Conservation (phyloP, 1,139 yeast genomes). For the Geotrichum macrosporum region DNA sequence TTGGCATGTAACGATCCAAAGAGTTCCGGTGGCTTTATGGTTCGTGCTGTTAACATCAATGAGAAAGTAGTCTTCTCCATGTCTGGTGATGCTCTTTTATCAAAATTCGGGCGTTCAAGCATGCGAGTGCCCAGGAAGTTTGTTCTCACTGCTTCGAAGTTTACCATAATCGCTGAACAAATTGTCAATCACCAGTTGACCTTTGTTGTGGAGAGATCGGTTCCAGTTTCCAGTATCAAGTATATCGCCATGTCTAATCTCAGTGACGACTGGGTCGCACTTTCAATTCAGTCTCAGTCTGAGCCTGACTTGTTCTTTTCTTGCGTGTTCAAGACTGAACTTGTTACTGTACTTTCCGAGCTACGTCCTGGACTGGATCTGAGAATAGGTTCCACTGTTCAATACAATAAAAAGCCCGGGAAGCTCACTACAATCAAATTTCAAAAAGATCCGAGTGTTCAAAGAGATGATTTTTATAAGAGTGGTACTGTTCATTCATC, state of each 20-base stretch:
- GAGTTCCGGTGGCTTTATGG: slow-evolving; percentile 64
- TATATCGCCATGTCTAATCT: slow-evolving; percentile 65
- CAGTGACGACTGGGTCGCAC: slow-evolving; percentile 92
- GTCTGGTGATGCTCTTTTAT: slow-evolving; percentile 71
- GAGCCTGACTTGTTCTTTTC: slow-evolving; percentile 81
- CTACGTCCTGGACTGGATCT: slow-evolving; percentile 57
- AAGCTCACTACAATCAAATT: slow-evolving; percentile 67
- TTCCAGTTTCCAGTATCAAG: slow-evolving; percentile 58
- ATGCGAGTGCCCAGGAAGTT: slow-evolving; percentile 70
- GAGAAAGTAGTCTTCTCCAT: slow-evolving; percentile 74
- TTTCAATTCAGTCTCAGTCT: slow-evolving; percentile 47
- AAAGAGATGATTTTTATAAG: slow-evolving; percentile 69
- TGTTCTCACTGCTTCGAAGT: slow-evolving; percentile 56
- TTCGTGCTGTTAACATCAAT: slow-evolving; percentile 58
- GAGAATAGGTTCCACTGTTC: slow-evolving; percentile 66
- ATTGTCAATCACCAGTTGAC: slow-evolving; percentile 69
- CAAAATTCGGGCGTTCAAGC: slow-evolving; percentile 92
- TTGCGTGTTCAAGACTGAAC: slow-evolving; percentile 83
- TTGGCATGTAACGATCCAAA: slow-evolving; percentile 72
- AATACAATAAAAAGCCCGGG: slow-evolving; percentile 89
- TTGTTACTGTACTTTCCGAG: slow-evolving; percentile 69
- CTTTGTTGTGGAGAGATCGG: slow-evolving; percentile 58
- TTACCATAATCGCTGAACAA: slow-evolving; percentile 69
- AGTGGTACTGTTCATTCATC: slow-evolving; percentile 82
- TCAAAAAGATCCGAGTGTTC: slow-evolving; percentile 52